These are phyloP conservation scores for Pseudonectria buxi DNA, from an alignment of 2,329 filamentous ascomycete genomes.

Conservation along the genomic window DNA sequence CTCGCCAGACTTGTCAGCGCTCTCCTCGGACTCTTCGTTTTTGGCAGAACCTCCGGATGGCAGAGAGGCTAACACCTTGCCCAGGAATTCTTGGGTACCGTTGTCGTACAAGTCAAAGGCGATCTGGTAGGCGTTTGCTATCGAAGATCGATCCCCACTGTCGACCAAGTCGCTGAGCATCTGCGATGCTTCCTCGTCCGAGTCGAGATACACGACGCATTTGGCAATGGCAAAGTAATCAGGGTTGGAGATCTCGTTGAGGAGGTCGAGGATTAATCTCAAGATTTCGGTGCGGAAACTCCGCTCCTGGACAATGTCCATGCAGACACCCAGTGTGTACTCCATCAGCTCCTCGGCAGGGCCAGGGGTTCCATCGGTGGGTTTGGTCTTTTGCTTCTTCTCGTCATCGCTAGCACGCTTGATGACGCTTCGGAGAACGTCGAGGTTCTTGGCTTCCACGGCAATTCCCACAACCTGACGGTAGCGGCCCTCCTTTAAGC, in stretches of 20 bases:
- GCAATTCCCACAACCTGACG: constrained; percentile 95
- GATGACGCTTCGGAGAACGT: constrained; percentile 80
- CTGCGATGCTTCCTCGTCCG: constrained; percentile 80
- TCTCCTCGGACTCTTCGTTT: constrained; percentile 36
- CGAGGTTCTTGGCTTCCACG: constrained; percentile 86
- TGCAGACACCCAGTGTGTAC: constrained; percentile 90
- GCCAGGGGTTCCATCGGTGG: constrained; percentile 42
- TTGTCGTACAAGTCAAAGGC: constrained; percentile 98
- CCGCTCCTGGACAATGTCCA: constrained; percentile 95
- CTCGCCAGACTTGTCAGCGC: constrained; percentile 38
- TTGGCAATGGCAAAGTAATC: constrained; percentile 98
- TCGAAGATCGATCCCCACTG: constrained; percentile 68
- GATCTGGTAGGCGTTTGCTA: constrained; percentile 90
- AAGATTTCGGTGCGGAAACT: constrained; percentile 78
- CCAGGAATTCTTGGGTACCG: constrained; percentile 92
- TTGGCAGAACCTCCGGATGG: constrained; percentile 47
- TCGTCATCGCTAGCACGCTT: constrained; percentile 83
- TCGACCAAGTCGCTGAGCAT: constrained; percentile 79
- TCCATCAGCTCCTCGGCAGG: constrained; percentile 92
- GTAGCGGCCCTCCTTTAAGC: constrained; percentile 79
- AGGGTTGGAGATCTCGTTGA: constrained; percentile 84
- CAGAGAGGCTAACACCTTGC: constrained; percentile 78
- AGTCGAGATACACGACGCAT: constrained; percentile 92
- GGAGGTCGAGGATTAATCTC: constrained; percentile 85
- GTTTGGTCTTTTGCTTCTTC: constrained; percentile 57